phyloP scores from a whole-genome alignment of 805 yeast genomes.

The Teunomyces kruisii region DNA sequence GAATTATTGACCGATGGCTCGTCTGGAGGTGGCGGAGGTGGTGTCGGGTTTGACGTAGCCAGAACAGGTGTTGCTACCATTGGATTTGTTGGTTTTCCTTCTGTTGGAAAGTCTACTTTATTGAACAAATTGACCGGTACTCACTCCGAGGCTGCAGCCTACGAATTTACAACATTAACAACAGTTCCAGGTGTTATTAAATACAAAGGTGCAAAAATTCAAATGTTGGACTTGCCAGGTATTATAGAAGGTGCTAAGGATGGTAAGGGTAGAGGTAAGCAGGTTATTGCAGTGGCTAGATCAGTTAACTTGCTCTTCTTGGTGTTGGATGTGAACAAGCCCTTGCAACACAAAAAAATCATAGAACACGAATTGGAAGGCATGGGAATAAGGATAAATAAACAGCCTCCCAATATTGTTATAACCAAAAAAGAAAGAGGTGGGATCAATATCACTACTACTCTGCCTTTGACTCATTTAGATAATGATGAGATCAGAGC shows the following conservation, averaged over 20 bases:
- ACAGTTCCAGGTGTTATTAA: constrained; percentile 97
- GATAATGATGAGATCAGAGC: constrained; percentile 94
- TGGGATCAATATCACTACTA: constrained; percentile 89
- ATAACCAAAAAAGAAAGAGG: constrained; percentile 94
- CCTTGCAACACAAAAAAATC: constrained; percentile 88
- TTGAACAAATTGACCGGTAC: constrained; percentile 90
- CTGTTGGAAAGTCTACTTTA: constrained; percentile 88
- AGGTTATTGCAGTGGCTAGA: constrained; percentile 98
- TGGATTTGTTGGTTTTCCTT: constrained; percentile 98
- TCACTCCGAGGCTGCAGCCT: constrained; percentile 96
- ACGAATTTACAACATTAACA: constrained; percentile 95
- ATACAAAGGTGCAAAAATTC: constrained; percentile 96
- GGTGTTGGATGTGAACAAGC: constrained; percentile 94
- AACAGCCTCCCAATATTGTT: constrained; percentile 87
- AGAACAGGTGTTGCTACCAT: constrained; percentile 97
- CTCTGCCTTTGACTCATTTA: constrained; percentile 87
- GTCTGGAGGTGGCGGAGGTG: constrained; percentile 79
- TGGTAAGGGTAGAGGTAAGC: constrained; percentile 91
- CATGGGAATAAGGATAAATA: constrained; percentile 92
- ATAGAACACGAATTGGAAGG: constrained; percentile 96
- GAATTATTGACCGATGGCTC: constrained; percentile 74
- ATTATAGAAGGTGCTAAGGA: constrained; percentile 90
- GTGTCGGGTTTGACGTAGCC: constrained; percentile 97
- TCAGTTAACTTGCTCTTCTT: constrained; percentile 92
- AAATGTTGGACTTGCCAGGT: constrained; percentile 91